Evolutionary conservation across 2,329 filamentous ascomycete species (phyloP).

Genomic region (Colletotrichum cordylinicola): DNA sequence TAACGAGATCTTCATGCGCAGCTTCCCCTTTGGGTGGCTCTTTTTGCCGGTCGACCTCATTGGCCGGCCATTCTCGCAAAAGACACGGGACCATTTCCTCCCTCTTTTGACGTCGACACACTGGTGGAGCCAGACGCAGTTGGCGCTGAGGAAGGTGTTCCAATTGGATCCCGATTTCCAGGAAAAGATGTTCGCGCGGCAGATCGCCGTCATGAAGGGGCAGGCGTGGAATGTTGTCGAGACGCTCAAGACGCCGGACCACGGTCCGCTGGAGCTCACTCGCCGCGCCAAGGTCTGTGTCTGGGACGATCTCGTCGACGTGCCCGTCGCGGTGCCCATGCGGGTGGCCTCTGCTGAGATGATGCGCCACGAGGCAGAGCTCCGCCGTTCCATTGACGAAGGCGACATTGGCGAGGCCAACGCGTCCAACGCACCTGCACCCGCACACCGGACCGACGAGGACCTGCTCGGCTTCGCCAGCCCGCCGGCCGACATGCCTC

Average conservation of each 20-base stretch:
- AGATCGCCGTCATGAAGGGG: conserved; percentile 98
- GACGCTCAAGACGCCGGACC: conserved; percentile 89
- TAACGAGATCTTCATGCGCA: conserved; percentile 38
- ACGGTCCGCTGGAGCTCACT: conserved; percentile 92
- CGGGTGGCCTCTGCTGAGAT: conserved; percentile 85
- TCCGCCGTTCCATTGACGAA: conserved; percentile 66
- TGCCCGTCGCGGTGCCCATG: conserved; percentile 92
- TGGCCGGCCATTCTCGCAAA: conserved; percentile 93
- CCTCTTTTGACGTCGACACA: conserved; percentile 91
- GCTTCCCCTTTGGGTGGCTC: conserved; percentile 98
- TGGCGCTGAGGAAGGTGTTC: conserved; percentile 85
- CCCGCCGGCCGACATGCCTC: conserved; percentile 70
- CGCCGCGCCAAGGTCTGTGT: conserved; percentile 90
- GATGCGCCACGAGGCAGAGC: conserved; percentile 53
- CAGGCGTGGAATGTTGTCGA: conserved; percentile 99
- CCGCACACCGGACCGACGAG: conserved; percentile 40
- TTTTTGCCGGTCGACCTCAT: conserved; percentile 97
- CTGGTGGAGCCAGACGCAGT: conserved; percentile 96
- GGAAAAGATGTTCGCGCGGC: conserved; percentile 97
- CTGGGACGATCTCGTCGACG: conserved; percentile 97
- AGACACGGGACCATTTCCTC: conserved; percentile 93
- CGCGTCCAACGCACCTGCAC: conserved; percentile 37
- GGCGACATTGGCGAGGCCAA: conserved; percentile 78
- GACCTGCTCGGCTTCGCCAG: conserved; percentile 76
- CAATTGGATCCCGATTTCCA: conserved; percentile 94